phyloP scores from a whole-genome alignment of 2,329 filamentous ascomycete genomes.

The Cordyceps pruinosa region DNA sequence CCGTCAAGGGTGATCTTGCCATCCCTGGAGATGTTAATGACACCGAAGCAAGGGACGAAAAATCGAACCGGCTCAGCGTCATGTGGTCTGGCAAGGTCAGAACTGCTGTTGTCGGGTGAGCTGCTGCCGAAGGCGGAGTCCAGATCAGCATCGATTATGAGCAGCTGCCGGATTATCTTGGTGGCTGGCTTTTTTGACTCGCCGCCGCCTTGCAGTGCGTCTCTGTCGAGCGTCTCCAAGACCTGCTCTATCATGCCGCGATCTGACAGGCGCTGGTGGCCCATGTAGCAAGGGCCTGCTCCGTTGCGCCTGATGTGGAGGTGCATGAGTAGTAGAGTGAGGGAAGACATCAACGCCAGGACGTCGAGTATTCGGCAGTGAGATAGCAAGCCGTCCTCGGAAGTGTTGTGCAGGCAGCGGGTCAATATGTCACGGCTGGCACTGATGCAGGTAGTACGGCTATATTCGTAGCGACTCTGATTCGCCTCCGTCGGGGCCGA shows the following conservation, averaged over 20 bases:
- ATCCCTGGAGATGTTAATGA: background rate
- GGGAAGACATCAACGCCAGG: conserved; percentile 29
- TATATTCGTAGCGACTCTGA: conserved; percentile 23
- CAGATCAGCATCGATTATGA: background rate
- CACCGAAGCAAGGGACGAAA: background rate
- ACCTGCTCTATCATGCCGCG: conserved; percentile 14
- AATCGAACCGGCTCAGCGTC: background rate
- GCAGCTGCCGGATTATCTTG: background rate
- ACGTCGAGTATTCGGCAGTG: conserved; percentile 32
- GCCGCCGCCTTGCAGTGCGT: background rate
- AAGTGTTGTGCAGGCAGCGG: conserved; percentile 29
- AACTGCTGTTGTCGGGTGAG: background rate
- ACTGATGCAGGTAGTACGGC: conserved; percentile 29
- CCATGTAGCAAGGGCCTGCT: background rate
- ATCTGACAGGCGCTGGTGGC: conserved; percentile 13
- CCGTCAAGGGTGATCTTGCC: background rate
- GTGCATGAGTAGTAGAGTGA: conserved; percentile 32
- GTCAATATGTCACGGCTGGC: conserved; percentile 32
- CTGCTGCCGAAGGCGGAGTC: background rate
- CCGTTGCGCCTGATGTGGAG: conserved; percentile 20
- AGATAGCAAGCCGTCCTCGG: conserved; percentile 22
- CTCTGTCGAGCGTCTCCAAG: background rate
- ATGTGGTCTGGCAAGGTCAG: background rate
- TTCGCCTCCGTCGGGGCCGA: conserved; percentile 12
- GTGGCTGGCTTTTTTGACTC: background rate